These are phyloP conservation scores for Gloeostereum incarnatum DNA, from an alignment of 768 basidiomycete genomes.

Conservation along the genomic window DNA sequence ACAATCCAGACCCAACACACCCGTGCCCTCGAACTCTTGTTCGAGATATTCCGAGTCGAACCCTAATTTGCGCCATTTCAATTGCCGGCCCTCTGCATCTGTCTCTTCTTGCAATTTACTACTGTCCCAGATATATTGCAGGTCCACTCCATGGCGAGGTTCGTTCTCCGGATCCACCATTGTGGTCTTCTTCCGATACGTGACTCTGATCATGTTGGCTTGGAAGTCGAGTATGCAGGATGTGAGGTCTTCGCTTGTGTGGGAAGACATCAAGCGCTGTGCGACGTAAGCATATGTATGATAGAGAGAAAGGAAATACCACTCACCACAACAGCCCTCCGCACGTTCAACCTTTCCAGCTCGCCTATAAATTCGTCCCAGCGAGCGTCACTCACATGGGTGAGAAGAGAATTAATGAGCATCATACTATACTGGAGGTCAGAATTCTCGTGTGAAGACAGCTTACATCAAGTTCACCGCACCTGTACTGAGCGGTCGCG, in stretches of 20 bases:
- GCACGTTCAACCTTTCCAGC: conserved; percentile 67
- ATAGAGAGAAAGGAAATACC: conserved; percentile 1
- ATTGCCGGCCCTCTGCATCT: conserved; percentile 33
- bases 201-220: conserved; percentile 72
- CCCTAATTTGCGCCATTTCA: conserved; percentile 75
- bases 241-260: conserved; percentile 72
- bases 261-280: conserved; percentile 77
- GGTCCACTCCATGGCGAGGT: conserved; percentile 41
- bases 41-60: conserved; percentile 69
- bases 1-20: conserved; percentile 76
- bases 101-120: conserved; percentile 47
- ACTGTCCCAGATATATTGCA: conserved; percentile 62
- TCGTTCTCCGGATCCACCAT: conserved; percentile 63
- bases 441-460: conserved; percentile 7
- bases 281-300: conserved; percentile 4
- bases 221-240: conserved; percentile 86
- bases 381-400: conserved; percentile 65
- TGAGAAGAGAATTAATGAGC: conserved; percentile 79
- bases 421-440: conserved; percentile 52
- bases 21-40: conserved; percentile 70
- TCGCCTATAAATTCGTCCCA: conserved; percentile 77
- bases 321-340: conserved; percentile 76
- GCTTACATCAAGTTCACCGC: conserved; percentile 3
- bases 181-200: conserved; percentile 74
- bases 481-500: conserved; percentile 81